Percentiles rank a stretch among this genome's conserved stretches.
Evolutionary conservation across 2,329 filamentous ascomycete genomes (phyloP).

Genomic region (Zalaria obscura): DNA sequence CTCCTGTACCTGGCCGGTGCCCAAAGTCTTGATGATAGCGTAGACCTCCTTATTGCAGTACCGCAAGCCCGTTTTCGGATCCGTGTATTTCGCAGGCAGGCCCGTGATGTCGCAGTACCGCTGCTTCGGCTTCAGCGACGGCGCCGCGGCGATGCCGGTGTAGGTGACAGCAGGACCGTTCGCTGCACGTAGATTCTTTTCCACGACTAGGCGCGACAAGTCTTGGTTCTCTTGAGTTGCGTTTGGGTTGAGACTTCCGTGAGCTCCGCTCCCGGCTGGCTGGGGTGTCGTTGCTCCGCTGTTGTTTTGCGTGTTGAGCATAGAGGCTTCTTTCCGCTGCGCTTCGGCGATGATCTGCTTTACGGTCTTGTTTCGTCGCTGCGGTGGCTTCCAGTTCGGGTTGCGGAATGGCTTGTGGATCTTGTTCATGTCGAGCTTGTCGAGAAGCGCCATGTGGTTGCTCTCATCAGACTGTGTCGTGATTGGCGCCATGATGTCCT

Average conservation of each 20-base stretch:
- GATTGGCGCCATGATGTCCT: conserved; percentile 37
- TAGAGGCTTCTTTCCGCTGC: conserved; percentile 76
- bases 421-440: conserved; percentile 80
- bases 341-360: conserved; percentile 91
- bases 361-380: conserved; percentile 96
- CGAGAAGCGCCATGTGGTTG: conserved; percentile 68
- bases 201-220: conserved; percentile 73
- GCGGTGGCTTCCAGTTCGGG: conserved; percentile 76
- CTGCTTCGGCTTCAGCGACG: conserved; percentile 63
- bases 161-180: conserved; percentile 55
- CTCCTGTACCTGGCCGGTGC: conserved; percentile 71
- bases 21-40: conserved; percentile 62
- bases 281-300: conserved; percentile 60
- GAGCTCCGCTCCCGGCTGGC: conserved; percentile 11
- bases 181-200: conserved; percentile 47
- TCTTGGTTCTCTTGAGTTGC: conserved; percentile 70
- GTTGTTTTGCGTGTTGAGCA: conserved; percentile 59
- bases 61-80: conserved; percentile 84
- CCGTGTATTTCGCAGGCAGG: conserved; percentile 76
- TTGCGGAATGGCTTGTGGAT: conserved; percentile 85
- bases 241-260: conserved; percentile 31
- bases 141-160: conserved; percentile 91
- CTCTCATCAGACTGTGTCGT: conserved; percentile 63
- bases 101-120: conserved; percentile 96
- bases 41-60: conserved; percentile 95